Base-by-base conservation (phyloP, 1,284 basidiomycete species). In the Ustilago trichophora region DNA sequence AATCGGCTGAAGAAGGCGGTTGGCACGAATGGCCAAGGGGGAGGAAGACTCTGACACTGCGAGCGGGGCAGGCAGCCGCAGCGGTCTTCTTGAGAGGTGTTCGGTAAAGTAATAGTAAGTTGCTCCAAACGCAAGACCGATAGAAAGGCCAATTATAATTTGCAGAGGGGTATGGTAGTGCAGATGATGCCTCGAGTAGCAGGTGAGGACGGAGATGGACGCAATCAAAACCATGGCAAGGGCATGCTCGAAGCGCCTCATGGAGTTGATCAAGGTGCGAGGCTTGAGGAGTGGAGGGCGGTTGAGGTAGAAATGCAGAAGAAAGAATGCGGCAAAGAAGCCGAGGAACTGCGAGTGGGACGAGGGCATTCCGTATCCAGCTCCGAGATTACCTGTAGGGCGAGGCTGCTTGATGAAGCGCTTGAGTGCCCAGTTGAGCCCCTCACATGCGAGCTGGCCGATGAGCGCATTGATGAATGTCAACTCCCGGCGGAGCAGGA, bases 291-390 rank as follows among this genome's bases (percentile, higher is more conserved):
- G 3, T 85, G 83, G 5, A 83, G 77, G 76, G 89, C 91, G 89
- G 37, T 88, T 87, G 64, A 87, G 87, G 59, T 86, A 86, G 47
- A 93, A 81, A 81, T 93, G 91, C 73, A 88, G 86, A 31, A 88
- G 78, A 38, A 92, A 83, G 80, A 92, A 93, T 0, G 89, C 85
- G 3, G 88, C 85, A 75, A 93, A 93, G 82, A 91, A 93, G 6
- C 88, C 91, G 88, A 92, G 90, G 80, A 90, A 92, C 81, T 93
- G 91, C 76, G 90, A 90, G 76, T 93, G 91, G 11, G 90, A 91
- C 0, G 91, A 92, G 0, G 91, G 91, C 77, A 93, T 93, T 12
- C 91, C 91, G 75, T 91, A 93, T 7, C 91, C 91, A 50, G 85
- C 86, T 11, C 89, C 89, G 29, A 88, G 82, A 45, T 85, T 85